A percentile compares a stretch with the other conserved stretches of the same genome.
Conservation (phyloP, 345 rosid species). For the Erodium maritimum region DNA sequence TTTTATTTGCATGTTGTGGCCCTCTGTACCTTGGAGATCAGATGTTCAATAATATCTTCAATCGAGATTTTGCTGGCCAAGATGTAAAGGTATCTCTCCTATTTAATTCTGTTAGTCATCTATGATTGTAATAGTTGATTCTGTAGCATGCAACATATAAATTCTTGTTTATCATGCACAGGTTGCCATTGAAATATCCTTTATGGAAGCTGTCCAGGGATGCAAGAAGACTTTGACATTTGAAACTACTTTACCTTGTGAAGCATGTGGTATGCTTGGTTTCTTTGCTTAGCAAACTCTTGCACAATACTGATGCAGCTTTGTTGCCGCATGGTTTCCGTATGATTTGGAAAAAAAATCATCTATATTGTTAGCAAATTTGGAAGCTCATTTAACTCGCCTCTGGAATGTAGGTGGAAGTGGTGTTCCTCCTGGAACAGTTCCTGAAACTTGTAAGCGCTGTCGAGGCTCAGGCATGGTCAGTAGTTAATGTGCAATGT, state of each 20-base stretch:
- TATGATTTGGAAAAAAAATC: too few species aligned
- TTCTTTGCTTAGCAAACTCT: background rate
- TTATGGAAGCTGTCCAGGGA: conserved; percentile 99
- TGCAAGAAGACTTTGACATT: conserved; percentile 72
- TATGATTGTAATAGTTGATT: conserved; percentile 10
- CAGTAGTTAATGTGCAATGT: conserved; percentile 15
- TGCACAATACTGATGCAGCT: background rate
- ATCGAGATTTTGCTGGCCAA: conserved; percentile 62
- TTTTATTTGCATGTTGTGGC: conserved; percentile 8
- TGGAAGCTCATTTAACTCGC: background rate
- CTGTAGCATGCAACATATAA: background rate
- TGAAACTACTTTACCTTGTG: conserved; percentile 76
- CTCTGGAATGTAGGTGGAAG: conserved; percentile 52
- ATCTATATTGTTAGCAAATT: background rate
- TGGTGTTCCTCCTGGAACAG: conserved; percentile 96
- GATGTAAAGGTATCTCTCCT: conserved; percentile 68
- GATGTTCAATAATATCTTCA: conserved; percentile 49
- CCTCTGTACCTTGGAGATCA: conserved; percentile 20
- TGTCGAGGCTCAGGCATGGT: conserved; percentile 94
- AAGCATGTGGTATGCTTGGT: conserved; percentile 64
- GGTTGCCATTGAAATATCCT: conserved; percentile 81
- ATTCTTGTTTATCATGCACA: conserved; percentile 20
- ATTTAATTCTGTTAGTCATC: conserved; percentile 1
- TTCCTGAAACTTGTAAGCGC: conserved; percentile 71
- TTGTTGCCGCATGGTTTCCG: background rate